A percentile compares a stretch with the other conserved stretches of the same genome.
phyloP scores from a whole-genome alignment of 2,329 filamentous ascomycete genomes.

The Alternaria triticina region DNA sequence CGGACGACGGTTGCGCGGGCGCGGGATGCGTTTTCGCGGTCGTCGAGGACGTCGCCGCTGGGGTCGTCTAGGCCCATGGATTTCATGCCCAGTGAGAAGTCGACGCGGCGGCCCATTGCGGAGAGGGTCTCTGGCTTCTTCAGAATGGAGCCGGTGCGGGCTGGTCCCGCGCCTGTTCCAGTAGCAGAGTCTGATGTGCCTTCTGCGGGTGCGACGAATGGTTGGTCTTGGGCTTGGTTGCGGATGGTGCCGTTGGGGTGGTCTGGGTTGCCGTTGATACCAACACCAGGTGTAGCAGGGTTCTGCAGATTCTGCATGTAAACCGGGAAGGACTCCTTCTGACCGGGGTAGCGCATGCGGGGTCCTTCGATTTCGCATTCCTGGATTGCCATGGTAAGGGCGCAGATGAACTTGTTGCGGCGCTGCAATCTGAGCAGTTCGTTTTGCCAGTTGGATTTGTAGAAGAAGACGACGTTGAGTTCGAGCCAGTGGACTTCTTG shows the following conservation, averaged over 20 bases:
- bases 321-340: slow-evolving; percentile 70
- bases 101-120: slow-evolving; percentile 67
- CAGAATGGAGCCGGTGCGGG: slow-evolving; percentile 60
- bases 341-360: slow-evolving; percentile 73
- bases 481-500: slow-evolving; percentile 84
- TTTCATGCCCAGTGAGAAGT: slow-evolving; percentile 73
- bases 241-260: slow-evolving; percentile 49
- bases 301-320: slow-evolving; percentile 64
- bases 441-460: slow-evolving; percentile 97
- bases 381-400: slow-evolving; percentile 85
- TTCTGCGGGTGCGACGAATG: slow-evolving; percentile 50
- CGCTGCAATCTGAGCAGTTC: slow-evolving; percentile 87
- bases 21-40: slow-evolving; percentile 50
- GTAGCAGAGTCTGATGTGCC: slow-evolving; percentile 11
- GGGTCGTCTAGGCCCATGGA: slow-evolving; percentile 64
- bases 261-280: slow-evolving; percentile 54
- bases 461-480: slow-evolving; percentile 94
- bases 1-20: slow-evolving; percentile 49
- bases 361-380: slow-evolving; percentile 86
- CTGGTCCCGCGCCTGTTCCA: slow-evolving; percentile 10
- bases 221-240: slow-evolving; percentile 48
- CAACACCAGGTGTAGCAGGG: slow-evolving; percentile 50
- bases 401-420: slow-evolving; percentile 92
- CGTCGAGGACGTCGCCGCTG: slow-evolving; percentile 70
- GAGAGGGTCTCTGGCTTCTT: slow-evolving; percentile 64